Evolutionary conservation across 305 asterid species (phyloP), one percentile per base, ranked within the genome.

Genomic region (Plantago coronopus): DNA sequence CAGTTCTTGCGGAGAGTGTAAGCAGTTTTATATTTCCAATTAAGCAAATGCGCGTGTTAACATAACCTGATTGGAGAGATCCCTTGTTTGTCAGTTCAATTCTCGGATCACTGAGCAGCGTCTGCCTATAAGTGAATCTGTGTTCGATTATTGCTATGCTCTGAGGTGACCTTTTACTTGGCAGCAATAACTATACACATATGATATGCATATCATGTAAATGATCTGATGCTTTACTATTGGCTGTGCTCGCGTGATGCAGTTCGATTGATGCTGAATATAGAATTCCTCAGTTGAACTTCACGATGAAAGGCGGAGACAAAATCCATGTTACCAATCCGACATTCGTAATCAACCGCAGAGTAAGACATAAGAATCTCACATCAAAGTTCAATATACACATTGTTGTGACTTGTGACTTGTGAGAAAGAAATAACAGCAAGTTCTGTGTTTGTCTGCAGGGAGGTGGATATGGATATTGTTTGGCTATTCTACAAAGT

Each of bases 261-360:
- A 91, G 93, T 82, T 67, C 83, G 40, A 82, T 54, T 43, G 86
- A 86, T 67, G 60, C 64, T 7, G 67, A 27, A 8, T 72, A 72
- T 49, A n/a, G 5, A 29, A 19, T 56, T 48, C 98, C 97, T 11
- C 38, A 27, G 49, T 67, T 91, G 77, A 81, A 74, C 80, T 74
- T 91, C 47, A 91, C 95, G 4, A 84, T 84, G 89, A 76, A 77
- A 74, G 96, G 98, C 17, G 98, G 96, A 63, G 62, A 61, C 64
- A 67, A 64, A 31, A 74, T 79, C 64, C 68, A 0, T 58, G 76
- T 88, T 49, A 69, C 62, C 38, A 67, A 66, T 22, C 83, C 96
- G 2, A 68, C 81, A 9, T 45, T 83, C 51, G 42, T 66, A 55
- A 60, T 86, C 66, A 63, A 75, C 7, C 75, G 74, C n/a, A 25